Base-by-base conservation (phyloP, 129 eudicot genomes). In the Sambucus nigra region DNA sequence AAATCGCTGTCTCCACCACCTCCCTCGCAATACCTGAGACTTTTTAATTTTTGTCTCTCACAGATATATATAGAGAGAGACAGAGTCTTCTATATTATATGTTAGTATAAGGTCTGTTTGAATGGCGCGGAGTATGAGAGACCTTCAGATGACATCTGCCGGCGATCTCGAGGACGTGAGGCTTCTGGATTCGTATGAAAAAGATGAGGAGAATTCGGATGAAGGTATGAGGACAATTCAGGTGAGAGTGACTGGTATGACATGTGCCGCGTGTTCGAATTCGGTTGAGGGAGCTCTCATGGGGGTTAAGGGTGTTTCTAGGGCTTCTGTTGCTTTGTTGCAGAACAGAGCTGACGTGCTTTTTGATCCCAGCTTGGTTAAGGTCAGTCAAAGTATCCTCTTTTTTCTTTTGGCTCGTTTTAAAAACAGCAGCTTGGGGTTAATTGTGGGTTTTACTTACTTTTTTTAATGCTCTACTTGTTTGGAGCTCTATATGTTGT, bases 191-290 rank as follows among this genome's bases (percentile, higher is more conserved):
- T 68, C 81, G 0, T 81, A 73, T 38, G 92, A 80, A 0, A n/a
- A n/a, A 3, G 72, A 68, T 2, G 70, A 14, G 9, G 53, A 58
- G 5, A 26, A 28, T 25, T 38, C 38, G 1, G 70, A 7, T 17
- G 69, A 69, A 33, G 67, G 60, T 5, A 41, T 54, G 67, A 63
- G 35, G 76, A 69, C 72, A 48, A 67, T 89, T 68, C 83, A 79
- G 76, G 83, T 89, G n/a, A 57, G 76, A 22, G 85, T 89, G 8
- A 74, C 75, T 2, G 98, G 98, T 72, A 85, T 89, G 98, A 89
- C 95, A 8, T 85, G 98, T 75, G 66, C 98, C 3, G 95, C 98
- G 11, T 89, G 98, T 54, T 85, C 95, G 2, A 76, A 42, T 69
- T 89, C 98, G 9, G 94, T 85, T 19, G 94, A 89, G 67, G 76